Evolutionary conservation across 768 basidiomycete genomes (phyloP).

Genomic region (Austroboletus festivus): DNA sequence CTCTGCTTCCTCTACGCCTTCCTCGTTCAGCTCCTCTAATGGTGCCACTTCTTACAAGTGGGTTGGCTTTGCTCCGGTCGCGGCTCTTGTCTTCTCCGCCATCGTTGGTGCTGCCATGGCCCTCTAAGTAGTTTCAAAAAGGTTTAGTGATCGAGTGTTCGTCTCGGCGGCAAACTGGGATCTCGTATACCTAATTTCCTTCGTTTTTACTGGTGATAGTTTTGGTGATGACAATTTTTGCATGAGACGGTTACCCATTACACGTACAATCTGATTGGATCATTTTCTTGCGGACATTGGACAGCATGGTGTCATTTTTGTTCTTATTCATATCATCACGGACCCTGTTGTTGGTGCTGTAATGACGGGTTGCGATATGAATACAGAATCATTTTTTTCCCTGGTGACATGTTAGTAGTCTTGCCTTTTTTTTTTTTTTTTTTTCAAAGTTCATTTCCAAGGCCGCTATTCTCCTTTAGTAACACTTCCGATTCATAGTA

Average conservation of each 20-base stretch:
- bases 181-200: conserved; percentile 16
- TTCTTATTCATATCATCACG: conserved; percentile 6
- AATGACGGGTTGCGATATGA: background rate
- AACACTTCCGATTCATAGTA: background rate
- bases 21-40: background rate
- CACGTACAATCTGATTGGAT: no score
- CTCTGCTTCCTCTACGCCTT: conserved; percentile 17
- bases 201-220: conserved; percentile 9
- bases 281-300: no score
- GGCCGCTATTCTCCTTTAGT: background rate
- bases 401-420: no score
- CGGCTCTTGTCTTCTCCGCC: conserved; percentile 40
- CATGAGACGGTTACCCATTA: no score
- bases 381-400: no score
- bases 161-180: background rate
- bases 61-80: conserved; percentile 32
- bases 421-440: background rate
- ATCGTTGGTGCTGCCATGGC: conserved; percentile 48
- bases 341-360: background rate
- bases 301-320: conserved; percentile 10
- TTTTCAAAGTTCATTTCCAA: background rate
- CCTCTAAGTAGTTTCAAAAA: conserved; percentile 34
- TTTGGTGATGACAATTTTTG: no score
- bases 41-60: conserved; percentile 34
- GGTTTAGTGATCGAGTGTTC: background rate